A percentile compares a stretch with the other conserved stretches of the same genome.
Evolutionary conservation across 202 grass and related monocot genomes (phyloP).

Genomic region (Digitaria exilis): DNA sequence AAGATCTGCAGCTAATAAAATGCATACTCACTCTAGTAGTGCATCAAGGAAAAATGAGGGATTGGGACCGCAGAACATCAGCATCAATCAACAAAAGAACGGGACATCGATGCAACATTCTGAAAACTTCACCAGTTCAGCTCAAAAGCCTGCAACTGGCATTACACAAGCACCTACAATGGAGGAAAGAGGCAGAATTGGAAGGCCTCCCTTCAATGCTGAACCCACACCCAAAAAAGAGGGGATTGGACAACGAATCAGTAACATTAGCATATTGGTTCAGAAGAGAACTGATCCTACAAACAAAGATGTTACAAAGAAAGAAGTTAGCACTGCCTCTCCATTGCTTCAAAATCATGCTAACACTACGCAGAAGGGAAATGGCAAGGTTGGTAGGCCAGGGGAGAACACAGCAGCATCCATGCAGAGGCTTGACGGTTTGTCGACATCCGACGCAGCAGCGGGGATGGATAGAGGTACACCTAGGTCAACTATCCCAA

Average conservation of each 20-base stretch:
- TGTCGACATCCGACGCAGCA: conserved; percentile 36
- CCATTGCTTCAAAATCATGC: conserved; percentile 42
- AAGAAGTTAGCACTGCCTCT: conserved; percentile 43
- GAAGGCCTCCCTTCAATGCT: conserved; percentile 45
- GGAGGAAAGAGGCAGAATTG: conserved; percentile 49
- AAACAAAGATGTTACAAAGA: conserved; percentile 38
- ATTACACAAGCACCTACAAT: conserved; percentile 31
- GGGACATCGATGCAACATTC: conserved; percentile 42
- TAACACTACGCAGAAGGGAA: conserved; percentile 50
- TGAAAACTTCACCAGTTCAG: conserved; percentile 32
- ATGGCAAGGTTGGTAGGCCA: conserved; percentile 46
- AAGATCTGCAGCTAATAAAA: conserved; percentile 50
- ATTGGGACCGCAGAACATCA: conserved; percentile 37
- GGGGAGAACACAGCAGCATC: conserved; percentile 56
- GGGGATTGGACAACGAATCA: conserved; percentile 47
- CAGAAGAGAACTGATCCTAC: conserved; percentile 56
- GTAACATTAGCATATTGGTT: conserved; percentile 62
- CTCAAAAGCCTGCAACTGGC: conserved; percentile 45
- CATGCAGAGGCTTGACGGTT: conserved; percentile 46
- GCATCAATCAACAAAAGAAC: conserved; percentile 57
- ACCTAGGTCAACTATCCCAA: conserved; percentile 52
- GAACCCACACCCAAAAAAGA: conserved; percentile 48
- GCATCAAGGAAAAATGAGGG: conserved; percentile 53
- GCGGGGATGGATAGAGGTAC: conserved; percentile 44
- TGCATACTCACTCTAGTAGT: conserved; percentile 46